Conservation (phyloP, 331 rosid genomes). For the Prunus yedoensis region DNA sequence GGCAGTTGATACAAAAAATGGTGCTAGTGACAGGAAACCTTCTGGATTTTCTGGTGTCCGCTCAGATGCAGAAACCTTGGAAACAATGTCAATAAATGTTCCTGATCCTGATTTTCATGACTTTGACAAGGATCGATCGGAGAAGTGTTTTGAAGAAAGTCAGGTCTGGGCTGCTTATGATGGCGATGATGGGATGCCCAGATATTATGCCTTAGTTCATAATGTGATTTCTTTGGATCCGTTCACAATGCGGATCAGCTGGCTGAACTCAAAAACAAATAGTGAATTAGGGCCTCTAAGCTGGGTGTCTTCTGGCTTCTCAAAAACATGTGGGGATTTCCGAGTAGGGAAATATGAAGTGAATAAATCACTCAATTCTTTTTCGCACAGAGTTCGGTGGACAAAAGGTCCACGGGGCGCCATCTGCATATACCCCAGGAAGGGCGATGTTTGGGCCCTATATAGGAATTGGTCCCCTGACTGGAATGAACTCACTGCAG, state of each 20-base stretch:
- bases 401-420: constrained; percentile 34
- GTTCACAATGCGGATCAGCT: constrained; percentile 34
- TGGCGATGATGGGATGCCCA: constrained; percentile 45
- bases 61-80: constrained; percentile 18
- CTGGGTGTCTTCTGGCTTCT: constrained; percentile 46
- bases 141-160: constrained; percentile 32
- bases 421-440: constrained; percentile 36
- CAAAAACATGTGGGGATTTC: constrained; percentile 46
- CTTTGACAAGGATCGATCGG: constrained; percentile 43
- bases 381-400: constrained; percentile 43
- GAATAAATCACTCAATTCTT: constrained; percentile 38
- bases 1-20: constrained; percentile 18
- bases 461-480: constrained; percentile 42
- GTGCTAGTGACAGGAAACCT: constrained; percentile 6
- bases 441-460: constrained; percentile 44
- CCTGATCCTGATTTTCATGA: constrained; percentile 44
- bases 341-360: constrained; percentile 31
- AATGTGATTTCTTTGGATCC: constrained; percentile 31
- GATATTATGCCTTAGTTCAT: constrained; percentile 43
- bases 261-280: constrained; percentile 44
- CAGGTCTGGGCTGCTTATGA: constrained; percentile 50
- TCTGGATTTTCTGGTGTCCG: constrained; percentile 16
- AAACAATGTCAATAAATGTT: constrained; percentile 32
- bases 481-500: constrained; percentile 37
- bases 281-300: constrained; percentile 39